Base-by-base conservation (phyloP, 495 filamentous ascomycete species). In the Cercophora scortea region DNA sequence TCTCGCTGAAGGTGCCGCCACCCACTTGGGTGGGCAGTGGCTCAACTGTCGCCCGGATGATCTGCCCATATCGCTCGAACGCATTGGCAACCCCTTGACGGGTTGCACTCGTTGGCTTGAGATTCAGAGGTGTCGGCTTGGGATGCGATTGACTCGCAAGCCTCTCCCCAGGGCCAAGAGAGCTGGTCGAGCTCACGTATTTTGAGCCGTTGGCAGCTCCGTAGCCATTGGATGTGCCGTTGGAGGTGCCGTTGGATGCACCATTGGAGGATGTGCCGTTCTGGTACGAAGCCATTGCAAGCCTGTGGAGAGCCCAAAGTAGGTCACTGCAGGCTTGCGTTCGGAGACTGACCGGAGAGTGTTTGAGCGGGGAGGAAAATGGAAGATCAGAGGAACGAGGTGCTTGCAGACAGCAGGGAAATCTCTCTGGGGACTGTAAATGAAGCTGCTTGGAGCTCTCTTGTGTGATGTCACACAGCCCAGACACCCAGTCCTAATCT, bases 11-110 rank as follows among this genome's bases (percentile, higher is more conserved):
- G 6, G 79, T 75, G 41, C 85, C 85, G 63, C 83, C 78, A 11
- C 85, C 83, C 44, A 71, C 78, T 59, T 88, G 80, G 50, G 74
- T 80, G 0, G 88, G 85, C 53, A 87, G 60, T 25, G 88, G 87
- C 46, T 79, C 73, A 44, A 75, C 74, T 34, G 79, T 80, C 32
- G 85, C 80, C 46, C 83, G 78, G 45, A 89, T 76, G 16, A 89
- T 57, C 54, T 87, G 83, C 12, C 73, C 76, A 67, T 81, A 81
- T 55, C 79, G 72, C 48, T 79, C 73, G 50, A 89, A 85, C 11
- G 78, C 74, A 15, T 71, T 62, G 18, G 59, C 62, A 41, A 80
- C 66, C 9, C 69, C 72, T 47, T 74, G 56, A 34, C 57, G 67
- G 46, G 61, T 55, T n/a, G 65, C 57, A 43, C 59, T 70, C 12